Evolutionary conservation across 163 green algal species (phyloP), one percentile per base, ranked within the genome.

Genomic region (Scenedesmus sp.): DNA sequence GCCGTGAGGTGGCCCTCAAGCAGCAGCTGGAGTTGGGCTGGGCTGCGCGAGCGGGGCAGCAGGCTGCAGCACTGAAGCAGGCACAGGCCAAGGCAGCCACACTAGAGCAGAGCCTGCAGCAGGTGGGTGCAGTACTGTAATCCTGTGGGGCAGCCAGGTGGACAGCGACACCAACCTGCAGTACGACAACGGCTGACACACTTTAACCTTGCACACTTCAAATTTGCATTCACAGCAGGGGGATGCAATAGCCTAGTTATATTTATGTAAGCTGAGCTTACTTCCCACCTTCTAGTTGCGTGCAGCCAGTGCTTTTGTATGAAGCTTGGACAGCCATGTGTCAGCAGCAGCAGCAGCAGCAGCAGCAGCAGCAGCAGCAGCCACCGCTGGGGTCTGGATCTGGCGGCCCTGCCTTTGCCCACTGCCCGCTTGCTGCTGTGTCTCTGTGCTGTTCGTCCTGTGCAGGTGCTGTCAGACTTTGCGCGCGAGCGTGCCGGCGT

Each of bases 11-110:
- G 68, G 79, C 92, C 16, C 91, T 99, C 15, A 96, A 96, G 84
- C 80, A 92, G 3, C 94, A 98, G 90, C 94, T 98, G 84, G 97
- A 99, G 94, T 87, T 93, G 61, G 95, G 97, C 84, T 98, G 96
- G 88, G 97, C 97, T 6, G 93, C 95, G 87, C 93, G 97, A 0
- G 96, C 96, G 20, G 94, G 95, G 3, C 92, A 95, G 92, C 96
- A 99, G 92, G 87, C 89, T 9, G 84, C 86, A 26, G 92, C 95
- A n/a, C 92, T 98, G n/a, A 95, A 96, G 86, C 95, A 96, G 33
- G 90, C 89, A 22, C 65, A 93, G 16, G 87, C 81, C n/a, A 95
- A 95, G 80, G 95, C 96, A 24, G 80, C 86, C 0, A 88, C 92
- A n/a, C 93, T 98, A 85, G 97, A 99, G 92, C 83, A 81, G 9